Conservation (phyloP, 75 land plant genomes). For the Larix kaempferi region DNA sequence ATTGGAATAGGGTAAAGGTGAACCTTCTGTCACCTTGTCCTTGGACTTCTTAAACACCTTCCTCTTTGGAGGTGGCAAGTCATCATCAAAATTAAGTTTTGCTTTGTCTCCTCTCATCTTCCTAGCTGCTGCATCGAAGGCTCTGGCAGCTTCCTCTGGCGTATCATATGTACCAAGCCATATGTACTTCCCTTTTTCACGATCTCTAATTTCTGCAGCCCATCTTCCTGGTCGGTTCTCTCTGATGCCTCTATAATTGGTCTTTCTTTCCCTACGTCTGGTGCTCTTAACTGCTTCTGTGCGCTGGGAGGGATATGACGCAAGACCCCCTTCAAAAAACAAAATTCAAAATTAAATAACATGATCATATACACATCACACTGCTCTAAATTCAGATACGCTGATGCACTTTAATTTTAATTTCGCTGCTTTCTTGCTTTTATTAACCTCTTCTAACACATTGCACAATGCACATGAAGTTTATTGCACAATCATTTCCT, state of each 20-base stretch:
- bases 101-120: constrained; percentile 27
- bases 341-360: too few relatives aligned
- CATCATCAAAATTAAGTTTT: constrained; percentile 20
- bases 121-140: constrained; percentile 9
- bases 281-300: not conserved
- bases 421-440: too few relatives aligned
- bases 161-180: constrained; percentile 13
- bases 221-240: constrained; percentile 27
- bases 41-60: too few relatives aligned
- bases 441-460: too few relatives aligned
- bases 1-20: too few relatives aligned
- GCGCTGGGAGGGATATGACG: too few relatives aligned
- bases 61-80: not conserved
- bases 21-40: not conserved
- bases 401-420: too few relatives aligned
- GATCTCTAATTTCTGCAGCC: constrained; percentile 19
- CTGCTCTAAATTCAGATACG: too few relatives aligned
- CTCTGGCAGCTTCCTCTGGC: constrained; percentile 12
- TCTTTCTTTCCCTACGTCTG: not conserved
- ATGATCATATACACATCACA: too few relatives aligned
- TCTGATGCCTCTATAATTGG: constrained; percentile 11
- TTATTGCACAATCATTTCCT: too few relatives aligned
- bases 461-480: too few relatives aligned
- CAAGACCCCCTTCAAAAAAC: not conserved
- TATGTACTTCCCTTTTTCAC: not conserved